Evolutionary conservation across 73 alveolate genomes (phyloP).

Genomic region (Paramecium pentaurelia): DNA sequence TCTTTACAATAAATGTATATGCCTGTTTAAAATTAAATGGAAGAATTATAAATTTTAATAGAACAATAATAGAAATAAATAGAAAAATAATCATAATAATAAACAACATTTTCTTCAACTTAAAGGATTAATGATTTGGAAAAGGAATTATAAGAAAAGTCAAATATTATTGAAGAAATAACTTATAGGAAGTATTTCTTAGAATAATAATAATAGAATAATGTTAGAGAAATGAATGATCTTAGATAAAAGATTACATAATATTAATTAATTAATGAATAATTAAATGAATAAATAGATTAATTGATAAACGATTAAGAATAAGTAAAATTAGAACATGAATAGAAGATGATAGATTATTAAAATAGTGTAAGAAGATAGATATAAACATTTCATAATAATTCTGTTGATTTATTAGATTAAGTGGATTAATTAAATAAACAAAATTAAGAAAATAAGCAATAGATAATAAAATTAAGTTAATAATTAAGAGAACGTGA

Average conservation of each 20-base stretch:
- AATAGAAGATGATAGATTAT: not conserved
- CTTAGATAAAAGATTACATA: not conserved
- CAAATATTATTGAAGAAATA: not conserved
- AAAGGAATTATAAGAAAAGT: not conserved
- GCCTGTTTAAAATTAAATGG: not conserved
- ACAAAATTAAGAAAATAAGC: not conserved
- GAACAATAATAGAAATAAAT: not conserved
- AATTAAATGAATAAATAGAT: not conserved
- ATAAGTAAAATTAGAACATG: not conserved
- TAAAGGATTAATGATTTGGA: not conserved
- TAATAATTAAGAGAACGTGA: not conserved
- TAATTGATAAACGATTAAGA: not conserved
- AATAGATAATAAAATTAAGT: not conserved
- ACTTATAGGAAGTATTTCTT: not conserved
- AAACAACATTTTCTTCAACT: not conserved
- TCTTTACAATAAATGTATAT: not conserved
- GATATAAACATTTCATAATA: not conserved
- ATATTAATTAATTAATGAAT: not conserved
- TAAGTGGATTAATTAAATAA: not conserved
- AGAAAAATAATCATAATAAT: not conserved
- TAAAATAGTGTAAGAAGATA: not conserved
- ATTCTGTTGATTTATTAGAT: not conserved
- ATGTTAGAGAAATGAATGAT: not conserved
- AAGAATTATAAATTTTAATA: not conserved
- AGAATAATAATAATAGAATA: not conserved